Evolutionary conservation across 2,329 filamentous ascomycete genomes (phyloP), one percentile per base, ranked within the genome.

Genomic region (Amylocarpus encephaloides): DNA sequence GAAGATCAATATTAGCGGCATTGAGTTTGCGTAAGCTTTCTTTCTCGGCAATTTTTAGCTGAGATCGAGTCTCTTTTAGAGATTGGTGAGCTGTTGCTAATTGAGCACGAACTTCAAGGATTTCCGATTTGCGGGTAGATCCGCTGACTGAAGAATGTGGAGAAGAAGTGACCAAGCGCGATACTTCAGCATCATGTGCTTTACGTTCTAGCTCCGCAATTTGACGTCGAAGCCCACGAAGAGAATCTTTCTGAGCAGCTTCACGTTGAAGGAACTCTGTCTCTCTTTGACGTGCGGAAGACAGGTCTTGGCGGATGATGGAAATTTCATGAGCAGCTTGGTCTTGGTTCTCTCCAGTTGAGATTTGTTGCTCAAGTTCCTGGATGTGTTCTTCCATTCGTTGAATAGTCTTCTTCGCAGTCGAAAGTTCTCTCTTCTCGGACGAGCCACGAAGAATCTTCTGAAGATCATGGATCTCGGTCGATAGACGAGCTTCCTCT

Each of bases 151-250:
- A 79, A 1, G 73, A 69, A 19, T 67, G 70, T 29, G 73, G 73
- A 2, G 74, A 73, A 11, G 74, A 72, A 33, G 60, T 56, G 18
- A 69, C 66, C 22, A 80, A 63, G 10, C 71, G 73, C 15, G 76
- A 75, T 36, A 82, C 73, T 49, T 82, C 76, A 5, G 78, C 73
- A 51, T 89, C 81, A 57, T 86, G 82, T 4, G 84, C 72, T 51
- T 84, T 79, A 36, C 77, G 77, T 63, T 88, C 85, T 13, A 89
- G 74, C 33, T 86, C 80, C 2, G 76, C 71, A 43, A 88, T 76
- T 50, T 83, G 78, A 43, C 77, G 75, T 64, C 85, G 86, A 51
- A 86, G 76, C 16, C 73, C 71, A 52, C 83, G 82, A 51, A 85
- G 73, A 1, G 72, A 69, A 29, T 84, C 78, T 58, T 82, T 85